Evolutionary conservation across 2,329 filamentous ascomycete species (phyloP).

Genomic region (Penicillium capsulatum): DNA sequence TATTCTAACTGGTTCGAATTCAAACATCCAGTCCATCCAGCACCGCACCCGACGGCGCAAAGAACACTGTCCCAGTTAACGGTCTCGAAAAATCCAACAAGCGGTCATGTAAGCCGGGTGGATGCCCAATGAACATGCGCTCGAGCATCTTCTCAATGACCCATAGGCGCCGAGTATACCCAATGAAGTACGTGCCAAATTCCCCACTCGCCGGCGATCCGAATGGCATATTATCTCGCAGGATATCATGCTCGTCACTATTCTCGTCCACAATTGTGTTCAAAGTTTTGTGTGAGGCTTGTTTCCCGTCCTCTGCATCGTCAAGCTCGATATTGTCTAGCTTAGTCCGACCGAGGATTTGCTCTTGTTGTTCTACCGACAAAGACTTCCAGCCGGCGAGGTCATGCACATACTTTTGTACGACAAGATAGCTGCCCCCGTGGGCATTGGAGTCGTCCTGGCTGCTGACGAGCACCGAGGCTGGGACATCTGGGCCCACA

Average conservation of each 20-base stretch:
- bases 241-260: constrained; percentile 51
- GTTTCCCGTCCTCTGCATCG: constrained; percentile 47
- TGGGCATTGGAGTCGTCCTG: constrained; percentile 39
- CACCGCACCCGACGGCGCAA: constrained; percentile 45
- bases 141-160: constrained; percentile 57
- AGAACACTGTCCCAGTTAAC: constrained; percentile 53
- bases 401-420: constrained; percentile 58
- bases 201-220: constrained; percentile 50
- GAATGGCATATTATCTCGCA: constrained; percentile 60
- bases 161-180: constrained; percentile 51
- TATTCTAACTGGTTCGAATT: too few relatives aligned
- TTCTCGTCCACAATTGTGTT: constrained; percentile 51
- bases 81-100: constrained; percentile 54
- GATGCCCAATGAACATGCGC: constrained; percentile 55
- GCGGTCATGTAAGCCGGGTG: constrained; percentile 53
- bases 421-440: constrained; percentile 56
- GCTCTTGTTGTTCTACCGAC: constrained; percentile 51
- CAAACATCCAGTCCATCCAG: constrained; percentile 9
- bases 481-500: constrained; percentile 43
- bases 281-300: constrained; percentile 52
- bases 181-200: constrained; percentile 58
- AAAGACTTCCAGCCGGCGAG: constrained; percentile 47
- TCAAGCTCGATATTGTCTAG: constrained; percentile 55
- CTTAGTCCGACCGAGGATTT: constrained; percentile 56
- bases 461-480: constrained; percentile 42